phyloP scores from a whole-genome alignment of 257 asterid species.

The Eustoma russellianum region DNA sequence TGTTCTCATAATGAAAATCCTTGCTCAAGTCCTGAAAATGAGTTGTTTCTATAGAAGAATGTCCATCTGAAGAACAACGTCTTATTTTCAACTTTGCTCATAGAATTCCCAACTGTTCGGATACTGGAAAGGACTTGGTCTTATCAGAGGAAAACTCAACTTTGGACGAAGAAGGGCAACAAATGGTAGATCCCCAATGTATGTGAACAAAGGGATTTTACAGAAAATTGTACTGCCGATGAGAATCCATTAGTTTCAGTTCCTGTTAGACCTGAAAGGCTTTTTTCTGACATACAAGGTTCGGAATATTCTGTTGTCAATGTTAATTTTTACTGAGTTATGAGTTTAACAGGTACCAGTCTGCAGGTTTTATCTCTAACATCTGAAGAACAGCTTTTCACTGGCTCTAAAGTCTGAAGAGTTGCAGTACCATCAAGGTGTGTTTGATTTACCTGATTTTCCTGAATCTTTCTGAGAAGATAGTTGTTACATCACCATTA shows the following conservation, averaged over 20 bases:
- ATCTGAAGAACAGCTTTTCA: constrained; percentile 51
- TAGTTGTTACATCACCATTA: too few species aligned
- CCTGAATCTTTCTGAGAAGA: background rate
- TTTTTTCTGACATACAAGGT: constrained; percentile 69
- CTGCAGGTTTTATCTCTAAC: constrained; percentile 72
- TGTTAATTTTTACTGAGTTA: constrained; percentile 8
- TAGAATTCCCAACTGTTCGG: constrained; percentile 14
- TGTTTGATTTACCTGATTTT: constrained; percentile 19
- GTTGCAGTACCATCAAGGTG: constrained; percentile 32
- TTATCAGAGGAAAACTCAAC: constrained; percentile 17
- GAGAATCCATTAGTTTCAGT: constrained; percentile 24
- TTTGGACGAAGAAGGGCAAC: constrained; percentile 15
- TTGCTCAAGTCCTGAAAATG: constrained; percentile 21
- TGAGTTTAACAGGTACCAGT: constrained; percentile 7
- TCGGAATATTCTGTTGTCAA: constrained; percentile 16
- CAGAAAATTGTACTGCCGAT: constrained; percentile 21
- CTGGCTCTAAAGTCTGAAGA: constrained; percentile 45
- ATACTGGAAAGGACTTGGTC: constrained; percentile 16
- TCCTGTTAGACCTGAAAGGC: constrained; percentile 51
- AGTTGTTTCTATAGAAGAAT: constrained; percentile 8
- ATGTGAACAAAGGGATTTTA: constrained; percentile 13
- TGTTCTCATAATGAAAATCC: constrained; percentile 10
- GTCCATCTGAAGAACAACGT: constrained; percentile 20
- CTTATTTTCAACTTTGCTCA: constrained; percentile 13
- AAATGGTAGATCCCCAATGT: constrained; percentile 7